Evolutionary conservation across 257 asterid genomes (phyloP), one percentile per base, ranked within the genome.

Genomic region (Solanum etuberosum): DNA sequence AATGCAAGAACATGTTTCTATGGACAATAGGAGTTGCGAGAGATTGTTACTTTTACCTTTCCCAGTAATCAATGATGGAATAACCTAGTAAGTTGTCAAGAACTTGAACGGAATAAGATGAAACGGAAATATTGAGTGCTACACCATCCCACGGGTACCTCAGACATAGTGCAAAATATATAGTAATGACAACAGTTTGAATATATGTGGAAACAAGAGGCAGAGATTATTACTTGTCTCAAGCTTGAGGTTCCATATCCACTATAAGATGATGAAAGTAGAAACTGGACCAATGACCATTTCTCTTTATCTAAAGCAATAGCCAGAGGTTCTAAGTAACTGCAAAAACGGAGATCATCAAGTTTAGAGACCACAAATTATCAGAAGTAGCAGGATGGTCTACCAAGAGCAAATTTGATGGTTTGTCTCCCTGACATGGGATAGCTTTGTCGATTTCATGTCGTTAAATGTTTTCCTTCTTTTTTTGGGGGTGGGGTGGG

Each of bases 191-290:
- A 46, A 80, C 40, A 80, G 68, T 48, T 27, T 81, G 21, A 48
- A 81, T 29, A 81, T 40, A 40, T 31, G 35, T 40, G 83, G 34
- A 76, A 76, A 40, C n/a, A n/a, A 20, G 59, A 76, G 83, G 83
- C 10, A 81, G 25, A 81, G 29, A 81, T 46, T 73, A 29, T 94
- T 94, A 97, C 99, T 90, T 94, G 94, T 92, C 95, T 95, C 93
- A 97, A 92, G 91, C 99, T 97, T 87, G 99, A 97, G 89, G 92
- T 87, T 89, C 99, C 99, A 42, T 95, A 97, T 89, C 99, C 99
- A 89, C 93, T 93, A 88, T 96, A 97, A 4, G 99, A 97, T 65
- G 99, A 97, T 6, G 99, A 93, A 88, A 96, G 91, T 23, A 97
- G 97, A 91, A 97, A 95, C 84, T 97, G 99, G 84, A 96, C 98